phyloP scores from a whole-genome alignment of 306 rosid genomes.

The Lablab purpureus region DNA sequence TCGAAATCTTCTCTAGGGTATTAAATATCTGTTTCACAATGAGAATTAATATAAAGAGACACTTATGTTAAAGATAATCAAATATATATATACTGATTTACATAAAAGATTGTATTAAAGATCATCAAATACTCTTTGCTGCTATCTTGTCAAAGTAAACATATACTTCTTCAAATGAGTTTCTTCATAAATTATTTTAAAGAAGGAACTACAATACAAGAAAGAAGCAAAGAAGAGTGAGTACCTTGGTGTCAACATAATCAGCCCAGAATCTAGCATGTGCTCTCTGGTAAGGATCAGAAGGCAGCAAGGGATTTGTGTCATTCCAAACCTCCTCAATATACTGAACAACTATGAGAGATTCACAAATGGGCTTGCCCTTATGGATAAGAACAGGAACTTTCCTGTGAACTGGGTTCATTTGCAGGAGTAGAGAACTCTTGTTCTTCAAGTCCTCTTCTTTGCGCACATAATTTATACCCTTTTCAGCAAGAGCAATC shows the following conservation, averaged over 20 bases:
- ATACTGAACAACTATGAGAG: background rate
- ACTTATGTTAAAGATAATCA: too few relatives aligned
- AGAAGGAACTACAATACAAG: too few relatives aligned
- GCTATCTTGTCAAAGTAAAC: too few relatives aligned
- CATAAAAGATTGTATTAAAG: too few relatives aligned
- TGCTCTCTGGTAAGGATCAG: conserved; percentile 42
- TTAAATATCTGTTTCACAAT: conserved; percentile 39
- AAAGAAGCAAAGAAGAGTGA: background rate
- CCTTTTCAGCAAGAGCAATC: conserved; percentile 5
- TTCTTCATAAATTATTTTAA: too few relatives aligned
- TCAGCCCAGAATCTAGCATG: conserved; percentile 55
- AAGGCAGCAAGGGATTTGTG: conserved; percentile 20
- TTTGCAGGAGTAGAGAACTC: background rate
- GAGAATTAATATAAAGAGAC: background rate
- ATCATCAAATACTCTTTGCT: too few relatives aligned
- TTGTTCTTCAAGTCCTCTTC: conserved; percentile 6
- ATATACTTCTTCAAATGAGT: too few relatives aligned
- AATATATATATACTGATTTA: too few relatives aligned
- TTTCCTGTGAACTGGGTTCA: conserved; percentile 2
- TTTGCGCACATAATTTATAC: background rate
- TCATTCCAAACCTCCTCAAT: conserved; percentile 17
- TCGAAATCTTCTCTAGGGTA: conserved; percentile 17
- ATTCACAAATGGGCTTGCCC: conserved; percentile 22
- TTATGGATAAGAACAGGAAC: conserved; percentile 2
- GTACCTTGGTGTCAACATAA: conserved; percentile 48